These are phyloP conservation scores for Tillandsia leiboldiana DNA, from an alignment of 176 grass and related monocot species.

Conservation along the genomic window DNA sequence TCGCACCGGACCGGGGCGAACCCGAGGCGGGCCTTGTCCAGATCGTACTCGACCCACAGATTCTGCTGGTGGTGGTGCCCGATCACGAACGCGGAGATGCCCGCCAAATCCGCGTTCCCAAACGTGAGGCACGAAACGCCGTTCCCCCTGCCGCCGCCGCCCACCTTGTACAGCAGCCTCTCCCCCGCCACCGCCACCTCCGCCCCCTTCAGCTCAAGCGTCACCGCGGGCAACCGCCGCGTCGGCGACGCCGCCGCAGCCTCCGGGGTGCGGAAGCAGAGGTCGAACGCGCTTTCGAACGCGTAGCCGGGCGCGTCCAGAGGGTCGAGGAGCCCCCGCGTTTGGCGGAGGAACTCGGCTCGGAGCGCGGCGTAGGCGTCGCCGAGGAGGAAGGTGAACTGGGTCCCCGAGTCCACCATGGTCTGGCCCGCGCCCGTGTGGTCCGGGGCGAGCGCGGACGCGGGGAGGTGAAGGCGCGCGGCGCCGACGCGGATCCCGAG, in stretches of 20 bases:
- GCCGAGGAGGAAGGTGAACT: conserved; percentile 92
- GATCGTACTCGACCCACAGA: conserved; percentile 98
- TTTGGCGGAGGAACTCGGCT: conserved; percentile 50
- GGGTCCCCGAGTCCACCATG: conserved; percentile 94
- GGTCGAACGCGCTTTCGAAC: conserved; percentile 74
- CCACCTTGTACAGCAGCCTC: conserved; percentile 69
- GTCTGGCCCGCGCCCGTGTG: conserved; percentile 94
- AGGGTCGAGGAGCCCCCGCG: conserved; percentile 25
- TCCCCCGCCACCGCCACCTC: conserved; percentile 60
- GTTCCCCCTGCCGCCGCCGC: conserved; percentile 53
- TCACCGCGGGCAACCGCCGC: conserved; percentile 33
- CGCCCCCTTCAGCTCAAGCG: conserved; percentile 58
- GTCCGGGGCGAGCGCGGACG: conserved; percentile 62
- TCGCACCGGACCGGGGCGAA: conserved; percentile 79
- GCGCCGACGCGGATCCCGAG: conserved; percentile 72
- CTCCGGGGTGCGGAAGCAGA: conserved; percentile 59
- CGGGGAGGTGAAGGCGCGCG: conserved; percentile 41
- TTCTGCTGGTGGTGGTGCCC: conserved; percentile 99
- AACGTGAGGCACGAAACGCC: conserved; percentile 90
- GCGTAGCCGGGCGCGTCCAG: conserved; percentile 56
- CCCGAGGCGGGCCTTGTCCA: conserved; percentile 79
- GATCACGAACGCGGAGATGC: conserved; percentile 80
- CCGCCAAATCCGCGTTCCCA: conserved; percentile 85
- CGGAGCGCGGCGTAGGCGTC: conserved; percentile 60
- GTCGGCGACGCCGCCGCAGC: conserved; percentile 8